Evolutionary conservation across 208 protist genomes (phyloP), one percentile per base, ranked within the genome.

Genomic region (Trypanosoma lewisi): DNA sequence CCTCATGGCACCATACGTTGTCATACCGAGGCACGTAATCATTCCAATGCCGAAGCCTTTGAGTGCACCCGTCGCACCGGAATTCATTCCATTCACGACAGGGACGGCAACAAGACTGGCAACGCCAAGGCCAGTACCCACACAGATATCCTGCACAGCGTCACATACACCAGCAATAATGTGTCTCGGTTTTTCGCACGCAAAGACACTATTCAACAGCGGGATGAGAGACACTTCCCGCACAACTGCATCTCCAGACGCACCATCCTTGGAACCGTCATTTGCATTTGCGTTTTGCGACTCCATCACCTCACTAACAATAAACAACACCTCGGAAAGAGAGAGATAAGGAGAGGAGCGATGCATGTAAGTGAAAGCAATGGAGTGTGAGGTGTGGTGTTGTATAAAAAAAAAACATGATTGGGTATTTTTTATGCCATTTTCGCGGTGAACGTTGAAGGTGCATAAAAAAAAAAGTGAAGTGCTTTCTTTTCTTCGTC

Each of bases 11-110:
- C 84, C 84, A 58, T 71, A 80, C 31, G 39, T 54, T 0, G 73
- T 63, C 3, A 78, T 19, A 0, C 69, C 75, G 0, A 73, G 57
- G 2, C 72, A 51, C 21, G 63, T 68, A 3, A 63, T 28, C 5
- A 69, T n/a, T 0, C 83, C 83, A 0, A 67, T 61, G 1, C 65
- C 83, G n/a, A 81, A 33, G 21, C 80, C 79, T 25, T 76, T 82
- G 2, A 63, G 55, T 30, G 50, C 63, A 2, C 78, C 77, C 12
- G 2, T 42, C 11, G 42, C 57, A 28, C 77, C 80, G 12, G 49
- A 73, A 34, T 76, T 63, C 30, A 67, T 62, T 4, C 42, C 50
- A 4, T 70, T 70, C 2, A 45, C 52, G 31, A 71, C 45, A 7
- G 80, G 69, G 54, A 67, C 36, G 7, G 74, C 78, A 16, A 73